phyloP scores from a whole-genome alignment of 1,284 basidiomycete species.

The Heterobasidion parviporum region DNA sequence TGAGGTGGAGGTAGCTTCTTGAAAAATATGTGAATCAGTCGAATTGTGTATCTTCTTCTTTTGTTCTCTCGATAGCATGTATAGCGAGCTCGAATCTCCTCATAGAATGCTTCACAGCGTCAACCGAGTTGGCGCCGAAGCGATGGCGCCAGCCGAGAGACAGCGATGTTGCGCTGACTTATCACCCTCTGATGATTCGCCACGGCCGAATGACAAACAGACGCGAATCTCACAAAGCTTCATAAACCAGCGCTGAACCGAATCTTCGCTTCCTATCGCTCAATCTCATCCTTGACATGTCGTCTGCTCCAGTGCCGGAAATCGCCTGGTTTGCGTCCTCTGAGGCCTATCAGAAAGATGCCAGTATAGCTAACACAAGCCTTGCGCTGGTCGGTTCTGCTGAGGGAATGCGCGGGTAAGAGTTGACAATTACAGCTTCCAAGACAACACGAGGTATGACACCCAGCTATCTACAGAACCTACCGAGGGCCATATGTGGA shows the following conservation, averaged over 20 bases:
- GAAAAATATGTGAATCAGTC: background rate
- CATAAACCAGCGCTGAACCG: no score
- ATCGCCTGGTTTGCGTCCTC: background rate
- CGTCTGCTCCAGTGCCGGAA: background rate
- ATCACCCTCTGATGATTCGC: no score
- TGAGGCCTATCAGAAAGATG: background rate
- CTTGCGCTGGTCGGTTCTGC: background rate
- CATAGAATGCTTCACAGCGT: no score
- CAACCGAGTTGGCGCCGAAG: no score
- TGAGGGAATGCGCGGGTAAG: background rate
- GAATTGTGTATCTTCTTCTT: background rate
- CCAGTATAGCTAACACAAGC: background rate
- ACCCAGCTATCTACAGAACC: background rate
- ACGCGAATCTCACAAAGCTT: no score
- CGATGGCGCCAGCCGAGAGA: no score
- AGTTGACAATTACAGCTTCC: no score
- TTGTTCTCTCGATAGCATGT: no score
- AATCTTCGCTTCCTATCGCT: background rate
- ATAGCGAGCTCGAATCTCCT: no score
- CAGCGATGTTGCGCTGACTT: no score
- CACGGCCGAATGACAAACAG: no score
- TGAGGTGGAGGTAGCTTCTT: conserved; percentile 16
- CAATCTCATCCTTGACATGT: conserved; percentile 1
- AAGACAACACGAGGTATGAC: background rate
- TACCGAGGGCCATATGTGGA: background rate